phyloP scores from a whole-genome alignment of 1,284 basidiomycete species.

The Meira nashicola region DNA sequence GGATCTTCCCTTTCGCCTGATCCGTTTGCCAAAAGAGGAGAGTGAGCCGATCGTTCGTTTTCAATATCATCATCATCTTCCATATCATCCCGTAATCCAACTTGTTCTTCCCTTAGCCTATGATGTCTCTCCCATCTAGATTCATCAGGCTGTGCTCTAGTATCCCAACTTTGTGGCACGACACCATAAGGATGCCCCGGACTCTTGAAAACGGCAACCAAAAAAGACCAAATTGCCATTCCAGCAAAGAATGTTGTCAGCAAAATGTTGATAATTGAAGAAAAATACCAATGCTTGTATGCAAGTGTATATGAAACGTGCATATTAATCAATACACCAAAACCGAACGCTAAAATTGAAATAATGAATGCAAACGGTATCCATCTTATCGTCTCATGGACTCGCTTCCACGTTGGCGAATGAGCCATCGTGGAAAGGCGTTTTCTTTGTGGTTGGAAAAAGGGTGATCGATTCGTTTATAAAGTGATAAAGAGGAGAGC shows the following conservation, averaged over 20 bases:
- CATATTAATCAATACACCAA: conserved; percentile 25
- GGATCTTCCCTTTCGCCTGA: background rate
- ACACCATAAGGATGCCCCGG: conserved; percentile 19
- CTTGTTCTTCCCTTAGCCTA: conserved; percentile 15
- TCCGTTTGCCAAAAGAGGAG: conserved; percentile 22
- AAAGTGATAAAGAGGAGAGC: too few species aligned
- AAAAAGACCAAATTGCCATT: conserved; percentile 25
- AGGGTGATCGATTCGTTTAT: too few species aligned
- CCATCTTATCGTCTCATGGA: background rate
- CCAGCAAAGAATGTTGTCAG: conserved; percentile 24
- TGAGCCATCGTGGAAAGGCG: too few species aligned
- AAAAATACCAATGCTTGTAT: conserved; percentile 17
- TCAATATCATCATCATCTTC: conserved; percentile 1
- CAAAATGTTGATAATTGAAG: conserved; percentile 22
- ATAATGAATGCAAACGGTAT: conserved; percentile 16
- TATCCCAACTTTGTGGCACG: conserved; percentile 5
- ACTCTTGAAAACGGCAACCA: conserved; percentile 31
- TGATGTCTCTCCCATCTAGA: conserved; percentile 12
- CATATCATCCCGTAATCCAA: background rate
- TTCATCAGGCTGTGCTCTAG: conserved; percentile 16
- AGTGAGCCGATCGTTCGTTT: conserved; percentile 5
- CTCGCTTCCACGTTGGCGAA: too few species aligned
- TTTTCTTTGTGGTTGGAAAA: too few species aligned
- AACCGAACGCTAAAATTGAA: conserved; percentile 24
- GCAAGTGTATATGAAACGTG: conserved; percentile 22